A percentile compares a stretch with the other conserved stretches of the same genome.
phyloP scores from a whole-genome alignment of 2,329 filamentous ascomycete species.

The Zymoseptoria ardabiliae region DNA sequence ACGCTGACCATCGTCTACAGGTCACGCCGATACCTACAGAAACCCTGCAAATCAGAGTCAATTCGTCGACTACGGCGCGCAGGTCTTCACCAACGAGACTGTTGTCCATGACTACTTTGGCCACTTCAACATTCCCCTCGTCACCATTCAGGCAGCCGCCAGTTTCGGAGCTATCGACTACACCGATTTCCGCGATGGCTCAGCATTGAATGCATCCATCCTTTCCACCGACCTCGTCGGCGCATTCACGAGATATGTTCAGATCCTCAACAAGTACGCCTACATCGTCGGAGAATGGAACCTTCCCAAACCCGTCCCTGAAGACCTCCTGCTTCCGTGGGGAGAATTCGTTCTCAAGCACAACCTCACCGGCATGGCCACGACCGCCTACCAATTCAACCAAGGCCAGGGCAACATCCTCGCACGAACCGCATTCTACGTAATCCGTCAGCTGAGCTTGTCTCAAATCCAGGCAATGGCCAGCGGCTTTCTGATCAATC shows the following conservation, averaged over 20 bases:
- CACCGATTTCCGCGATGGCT: neutral
- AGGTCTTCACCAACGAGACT: slow-evolving; percentile 35
- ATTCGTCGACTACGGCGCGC: slow-evolving; percentile 33
- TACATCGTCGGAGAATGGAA: slow-evolving; percentile 29
- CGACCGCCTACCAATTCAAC: slow-evolving; percentile 35
- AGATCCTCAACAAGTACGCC: slow-evolving; percentile 22
- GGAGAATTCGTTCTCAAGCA: slow-evolving; percentile 44
- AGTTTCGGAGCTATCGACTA: neutral
- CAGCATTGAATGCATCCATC: neutral
- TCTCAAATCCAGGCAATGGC: neutral
- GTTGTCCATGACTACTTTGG: slow-evolving; percentile 40
- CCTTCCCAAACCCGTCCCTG: slow-evolving; percentile 37
- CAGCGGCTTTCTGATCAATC: neutral
- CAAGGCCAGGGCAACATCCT: slow-evolving; percentile 43
- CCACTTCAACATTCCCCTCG: slow-evolving; percentile 36
- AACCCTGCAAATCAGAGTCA: slow-evolving; percentile 29
- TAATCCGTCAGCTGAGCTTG: slow-evolving; percentile 24
- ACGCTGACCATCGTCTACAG: slow-evolving; percentile 12
- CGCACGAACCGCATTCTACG: slow-evolving; percentile 38
- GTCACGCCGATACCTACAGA: slow-evolving; percentile 44
- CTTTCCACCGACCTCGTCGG: neutral
- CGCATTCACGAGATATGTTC: neutral
- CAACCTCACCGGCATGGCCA: slow-evolving; percentile 36
- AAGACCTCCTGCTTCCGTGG: slow-evolving; percentile 44
- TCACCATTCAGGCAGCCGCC: neutral